These are phyloP conservation scores for Acrocalymma vagum DNA, from an alignment of 2,329 filamentous ascomycete genomes.

Conservation along the genomic window DNA sequence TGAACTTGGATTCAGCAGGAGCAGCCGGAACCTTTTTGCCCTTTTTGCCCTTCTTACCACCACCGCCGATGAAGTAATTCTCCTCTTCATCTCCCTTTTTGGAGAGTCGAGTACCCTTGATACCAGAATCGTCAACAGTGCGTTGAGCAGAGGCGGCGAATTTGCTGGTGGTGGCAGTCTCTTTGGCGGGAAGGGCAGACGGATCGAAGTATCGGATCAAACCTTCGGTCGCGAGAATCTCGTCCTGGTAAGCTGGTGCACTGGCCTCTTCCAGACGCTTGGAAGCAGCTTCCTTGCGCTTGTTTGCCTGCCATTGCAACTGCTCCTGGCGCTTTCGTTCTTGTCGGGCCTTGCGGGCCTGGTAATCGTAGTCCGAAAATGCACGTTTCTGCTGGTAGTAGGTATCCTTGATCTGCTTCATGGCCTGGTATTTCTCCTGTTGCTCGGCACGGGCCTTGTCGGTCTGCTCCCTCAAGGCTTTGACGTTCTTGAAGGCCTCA, in stretches of 20 bases:
- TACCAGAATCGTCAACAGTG: constrained; percentile 81
- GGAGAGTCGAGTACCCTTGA: constrained; percentile 85
- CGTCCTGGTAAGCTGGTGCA: constrained; percentile 88
- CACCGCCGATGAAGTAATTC: constrained; percentile 77
- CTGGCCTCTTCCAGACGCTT: constrained; percentile 81
- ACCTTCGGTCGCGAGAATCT: constrained; percentile 88
- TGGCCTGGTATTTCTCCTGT: constrained; percentile 82
- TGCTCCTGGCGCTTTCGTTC: constrained; percentile 86
- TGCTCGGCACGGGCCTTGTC: constrained; percentile 84
- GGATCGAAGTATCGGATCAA: constrained; percentile 94
- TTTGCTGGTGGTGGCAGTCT: constrained; percentile 68
- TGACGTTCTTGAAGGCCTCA: constrained; percentile 86
- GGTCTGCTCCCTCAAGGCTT: constrained; percentile 83
- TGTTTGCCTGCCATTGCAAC: constrained; percentile 74
- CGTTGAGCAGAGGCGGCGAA: constrained; percentile 79
- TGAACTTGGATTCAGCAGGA: constrained; percentile 72
- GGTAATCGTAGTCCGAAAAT: constrained; percentile 82
- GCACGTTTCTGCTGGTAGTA: constrained; percentile 86
- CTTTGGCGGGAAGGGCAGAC: constrained; percentile 68
- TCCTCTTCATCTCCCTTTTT: constrained; percentile 91
- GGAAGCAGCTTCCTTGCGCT: constrained; percentile 78
- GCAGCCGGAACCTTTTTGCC: constrained; percentile 77
- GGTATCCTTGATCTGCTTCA: constrained; percentile 88
- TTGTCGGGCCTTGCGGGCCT: constrained; percentile 77
- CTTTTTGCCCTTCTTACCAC: constrained; percentile 88